A percentile compares a stretch with the other conserved stretches of the same genome.
Evolutionary conservation across 1,284 basidiomycete species (phyloP).

Genomic region (Porphyrellus sp.): DNA sequence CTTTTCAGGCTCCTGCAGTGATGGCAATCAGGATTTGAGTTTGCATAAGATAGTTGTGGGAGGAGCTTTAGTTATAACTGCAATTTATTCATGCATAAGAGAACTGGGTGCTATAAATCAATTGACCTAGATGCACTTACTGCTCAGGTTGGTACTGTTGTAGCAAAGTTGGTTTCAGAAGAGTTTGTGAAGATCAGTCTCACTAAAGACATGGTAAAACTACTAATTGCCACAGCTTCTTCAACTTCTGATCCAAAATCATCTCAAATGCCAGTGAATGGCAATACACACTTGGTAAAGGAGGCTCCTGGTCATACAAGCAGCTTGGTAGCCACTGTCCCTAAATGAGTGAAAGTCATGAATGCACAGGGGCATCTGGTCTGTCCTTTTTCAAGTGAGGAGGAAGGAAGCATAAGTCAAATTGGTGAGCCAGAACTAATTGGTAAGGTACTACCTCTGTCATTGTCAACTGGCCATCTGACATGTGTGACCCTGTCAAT

Average conservation of each 20-base stretch:
- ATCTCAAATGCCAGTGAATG: neutral
- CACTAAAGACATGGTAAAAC: neutral
- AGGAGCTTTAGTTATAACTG: neutral
- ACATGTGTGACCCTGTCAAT: too few species aligned
- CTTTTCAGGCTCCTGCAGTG: neutral
- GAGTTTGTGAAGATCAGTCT: neutral
- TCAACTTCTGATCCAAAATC: neutral
- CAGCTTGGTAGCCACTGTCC: neutral
- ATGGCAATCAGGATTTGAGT: neutral
- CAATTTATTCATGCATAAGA: neutral
- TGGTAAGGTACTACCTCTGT: too few species aligned
- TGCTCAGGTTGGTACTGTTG: neutral
- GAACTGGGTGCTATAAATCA: neutral
- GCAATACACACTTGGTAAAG: neutral
- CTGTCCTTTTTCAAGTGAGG: too few species aligned
- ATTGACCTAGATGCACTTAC: neutral
- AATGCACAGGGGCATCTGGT: too few species aligned
- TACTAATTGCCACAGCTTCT: neutral
- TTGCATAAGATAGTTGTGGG: neutral
- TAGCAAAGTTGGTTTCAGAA: neutral
- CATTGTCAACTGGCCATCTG: too few species aligned
- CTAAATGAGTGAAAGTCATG: neutral
- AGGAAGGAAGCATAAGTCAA: too few species aligned
- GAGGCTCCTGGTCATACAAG: neutral
- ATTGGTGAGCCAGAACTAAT: too few species aligned